Percentiles rank a stretch among this genome's conserved stretches.
Evolutionary conservation across 306 rosid genomes (phyloP).

Genomic region (Canavalia gladiata): DNA sequence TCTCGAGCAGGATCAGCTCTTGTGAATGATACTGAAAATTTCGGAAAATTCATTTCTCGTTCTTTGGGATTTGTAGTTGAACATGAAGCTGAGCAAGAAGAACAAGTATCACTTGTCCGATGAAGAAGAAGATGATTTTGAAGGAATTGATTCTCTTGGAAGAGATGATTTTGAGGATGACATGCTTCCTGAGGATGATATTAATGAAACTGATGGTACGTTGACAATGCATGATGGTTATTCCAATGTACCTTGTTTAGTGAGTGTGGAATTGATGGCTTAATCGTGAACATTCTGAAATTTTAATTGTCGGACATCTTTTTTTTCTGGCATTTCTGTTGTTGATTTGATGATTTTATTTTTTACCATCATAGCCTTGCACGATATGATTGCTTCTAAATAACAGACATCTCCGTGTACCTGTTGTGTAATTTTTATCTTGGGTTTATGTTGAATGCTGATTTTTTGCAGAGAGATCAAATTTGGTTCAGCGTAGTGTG

Average conservation of each 20-base stretch:
- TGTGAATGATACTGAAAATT: no score
- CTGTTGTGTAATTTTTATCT: conserved; percentile 31
- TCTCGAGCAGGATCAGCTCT: no score
- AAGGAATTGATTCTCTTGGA: conserved; percentile 64
- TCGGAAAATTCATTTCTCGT: not conserved
- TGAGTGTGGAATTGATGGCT: conserved; percentile 12
- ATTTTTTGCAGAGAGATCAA: conserved; percentile 57
- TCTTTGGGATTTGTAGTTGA: conserved; percentile 56
- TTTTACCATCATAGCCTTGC: not conserved
- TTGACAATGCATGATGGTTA: not conserved
- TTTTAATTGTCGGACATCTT: not conserved
- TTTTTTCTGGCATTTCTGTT: not conserved
- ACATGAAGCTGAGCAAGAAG: conserved; percentile 69
- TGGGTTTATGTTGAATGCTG: conserved; percentile 39
- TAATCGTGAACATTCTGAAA: not conserved
- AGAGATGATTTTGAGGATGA: conserved; percentile 90
- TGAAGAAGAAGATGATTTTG: conserved; percentile 82
- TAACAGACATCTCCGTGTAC: not conserved
- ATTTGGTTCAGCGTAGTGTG: conserved; percentile 27
- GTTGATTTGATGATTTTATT: conserved; percentile 5
- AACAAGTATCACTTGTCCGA: conserved; percentile 85
- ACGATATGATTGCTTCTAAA: not conserved
- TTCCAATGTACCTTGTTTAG: not conserved
- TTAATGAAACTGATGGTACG: conserved; percentile 52
- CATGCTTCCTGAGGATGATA: conserved; percentile 57